Percentiles rank a stretch among this genome's conserved stretches.
These are phyloP conservation scores for Fusarium avenaceum DNA, from an alignment of 2,329 filamentous ascomycete genomes.

Conservation along the genomic window DNA sequence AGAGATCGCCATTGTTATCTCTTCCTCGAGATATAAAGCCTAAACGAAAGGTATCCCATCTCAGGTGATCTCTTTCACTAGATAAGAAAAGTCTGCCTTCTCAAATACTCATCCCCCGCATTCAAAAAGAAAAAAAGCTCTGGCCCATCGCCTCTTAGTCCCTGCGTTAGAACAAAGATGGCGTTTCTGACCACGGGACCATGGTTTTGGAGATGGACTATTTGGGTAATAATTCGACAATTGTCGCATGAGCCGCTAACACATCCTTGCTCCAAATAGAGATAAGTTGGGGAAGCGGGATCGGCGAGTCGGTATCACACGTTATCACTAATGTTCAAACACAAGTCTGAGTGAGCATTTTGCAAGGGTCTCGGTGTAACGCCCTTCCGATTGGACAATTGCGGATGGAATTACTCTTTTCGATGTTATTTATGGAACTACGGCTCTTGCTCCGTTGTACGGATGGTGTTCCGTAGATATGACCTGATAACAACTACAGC, in stretches of 20 bases:
- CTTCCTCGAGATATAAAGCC: not conserved
- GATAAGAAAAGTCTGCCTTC: slow-evolving; percentile 6
- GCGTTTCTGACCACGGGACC: slow-evolving; percentile 21
- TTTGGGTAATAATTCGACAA: slow-evolving; percentile 27
- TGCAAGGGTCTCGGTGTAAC: slow-evolving; percentile 27
- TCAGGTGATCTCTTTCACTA: not conserved
- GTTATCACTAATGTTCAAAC: not conserved
- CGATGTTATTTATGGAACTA: slow-evolving; percentile 8
- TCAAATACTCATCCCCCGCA: not conserved
- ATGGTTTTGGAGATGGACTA: not conserved
- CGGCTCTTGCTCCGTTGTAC: not conserved
- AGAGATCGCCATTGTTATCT: not conserved
- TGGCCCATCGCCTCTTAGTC: too few species aligned
- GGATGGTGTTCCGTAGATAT: not conserved
- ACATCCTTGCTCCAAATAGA: not conserved
- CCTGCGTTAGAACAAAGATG: not conserved
- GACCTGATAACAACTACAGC: too few species aligned
- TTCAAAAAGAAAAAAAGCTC: not conserved
- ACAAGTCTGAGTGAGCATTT: not conserved
- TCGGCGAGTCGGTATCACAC: slow-evolving; percentile 16
- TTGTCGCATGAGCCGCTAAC: slow-evolving; percentile 20
- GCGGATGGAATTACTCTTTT: slow-evolving; percentile 20
- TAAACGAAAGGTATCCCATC: not conserved
- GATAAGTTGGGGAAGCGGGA: slow-evolving; percentile 12
- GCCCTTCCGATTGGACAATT: slow-evolving; percentile 25